phyloP scores from a whole-genome alignment of 2,329 filamentous ascomycete species.

The Colletotrichum sp. region DNA sequence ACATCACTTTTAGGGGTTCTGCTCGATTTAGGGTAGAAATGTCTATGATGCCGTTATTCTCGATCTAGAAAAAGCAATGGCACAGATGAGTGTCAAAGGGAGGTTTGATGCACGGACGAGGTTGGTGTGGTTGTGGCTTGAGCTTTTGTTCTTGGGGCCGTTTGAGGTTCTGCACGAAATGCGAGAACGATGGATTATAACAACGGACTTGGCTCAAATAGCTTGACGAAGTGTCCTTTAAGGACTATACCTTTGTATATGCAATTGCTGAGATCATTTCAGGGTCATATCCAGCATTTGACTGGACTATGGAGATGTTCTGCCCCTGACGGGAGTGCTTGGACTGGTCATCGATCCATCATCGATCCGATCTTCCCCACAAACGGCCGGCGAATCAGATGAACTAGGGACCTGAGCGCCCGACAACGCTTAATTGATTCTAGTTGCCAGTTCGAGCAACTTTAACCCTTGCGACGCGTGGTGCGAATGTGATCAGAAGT shows the following conservation, averaged over 20 bases:
- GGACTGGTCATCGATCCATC: constrained; percentile 1
- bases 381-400: neutral
- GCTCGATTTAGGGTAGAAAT: neutral
- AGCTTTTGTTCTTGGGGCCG: neutral
- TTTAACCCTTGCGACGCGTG: neutral
- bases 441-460: neutral
- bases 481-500: neutral
- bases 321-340: neutral
- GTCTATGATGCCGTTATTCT: constrained; percentile 8
- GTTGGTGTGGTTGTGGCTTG: neutral
- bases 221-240: neutral
- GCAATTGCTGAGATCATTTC: neutral
- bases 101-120: neutral
- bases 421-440: neutral
- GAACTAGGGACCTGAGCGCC: neutral
- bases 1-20: neutral
- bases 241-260: neutral
- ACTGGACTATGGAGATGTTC: neutral
- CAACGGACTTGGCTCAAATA: neutral
- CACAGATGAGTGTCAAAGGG: neutral
- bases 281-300: neutral
- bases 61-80: neutral
- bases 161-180: neutral
- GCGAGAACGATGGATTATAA: neutral
- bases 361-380: neutral